Percentiles rank a stretch among this genome's conserved stretches.
Evolutionary conservation across 2,329 filamentous ascomycete genomes (phyloP).

Genomic region (Xylaria arbuscula): DNA sequence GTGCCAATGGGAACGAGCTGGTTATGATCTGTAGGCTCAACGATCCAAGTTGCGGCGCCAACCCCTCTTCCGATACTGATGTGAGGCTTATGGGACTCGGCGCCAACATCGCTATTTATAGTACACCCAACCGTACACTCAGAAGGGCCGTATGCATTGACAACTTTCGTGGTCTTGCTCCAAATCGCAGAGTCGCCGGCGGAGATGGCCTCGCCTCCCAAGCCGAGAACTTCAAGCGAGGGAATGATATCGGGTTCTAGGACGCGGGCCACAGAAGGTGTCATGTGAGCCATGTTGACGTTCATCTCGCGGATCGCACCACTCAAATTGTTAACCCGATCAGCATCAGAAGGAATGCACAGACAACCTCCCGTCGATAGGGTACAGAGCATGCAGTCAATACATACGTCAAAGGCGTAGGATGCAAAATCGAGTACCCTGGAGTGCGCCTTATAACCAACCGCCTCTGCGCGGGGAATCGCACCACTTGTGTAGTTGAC

Average conservation of each 20-base stretch:
- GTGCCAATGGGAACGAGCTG: constrained; percentile 60
- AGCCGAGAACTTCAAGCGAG: constrained; percentile 59
- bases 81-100: constrained; percentile 48
- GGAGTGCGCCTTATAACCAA: constrained; percentile 56
- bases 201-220: constrained; percentile 66
- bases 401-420: constrained; percentile 66
- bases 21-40: constrained; percentile 60
- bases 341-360: constrained; percentile 65
- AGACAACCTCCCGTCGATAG: constrained; percentile 62
- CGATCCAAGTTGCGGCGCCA: constrained; percentile 62
- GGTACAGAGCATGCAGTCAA: constrained; percentile 66
- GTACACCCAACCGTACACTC: constrained; percentile 66
- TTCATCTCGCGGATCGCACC: constrained; percentile 57
- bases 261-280: constrained; percentile 62
- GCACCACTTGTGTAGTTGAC: constrained; percentile 60
- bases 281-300: constrained; percentile 63
- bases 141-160: constrained; percentile 65
- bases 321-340: constrained; percentile 63
- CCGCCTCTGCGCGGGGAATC: constrained; percentile 55
- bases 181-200: constrained; percentile 61
- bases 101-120: constrained; percentile 58
- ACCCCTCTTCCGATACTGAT: constrained; percentile 62
- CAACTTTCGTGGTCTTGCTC: constrained; percentile 59
- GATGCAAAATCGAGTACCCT: constrained; percentile 62
- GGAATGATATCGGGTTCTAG: constrained; percentile 60